These are phyloP conservation scores for Hypomyces perniciosus DNA, from an alignment of 2,329 filamentous ascomycete species.

Conservation along the genomic window DNA sequence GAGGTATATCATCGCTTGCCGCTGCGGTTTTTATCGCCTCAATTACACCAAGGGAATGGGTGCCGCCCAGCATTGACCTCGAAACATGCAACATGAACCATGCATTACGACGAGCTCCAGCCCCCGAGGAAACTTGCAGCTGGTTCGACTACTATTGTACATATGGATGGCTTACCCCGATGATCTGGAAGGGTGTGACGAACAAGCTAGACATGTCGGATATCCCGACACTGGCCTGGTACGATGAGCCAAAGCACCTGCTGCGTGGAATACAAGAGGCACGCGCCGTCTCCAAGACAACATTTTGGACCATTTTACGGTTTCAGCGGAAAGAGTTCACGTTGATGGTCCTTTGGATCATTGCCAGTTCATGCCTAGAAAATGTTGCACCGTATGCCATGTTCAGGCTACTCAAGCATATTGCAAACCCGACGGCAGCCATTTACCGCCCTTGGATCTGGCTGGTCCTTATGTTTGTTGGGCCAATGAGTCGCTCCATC, in stretches of 20 bases:
- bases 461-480: slow-evolving; percentile 47
- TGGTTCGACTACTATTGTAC: slow-evolving; percentile 46
- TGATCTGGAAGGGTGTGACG: slow-evolving; percentile 41
- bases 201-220: slow-evolving; percentile 39
- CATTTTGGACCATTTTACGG: slow-evolving; percentile 38
- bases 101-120: slow-evolving; percentile 29
- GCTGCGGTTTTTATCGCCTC: slow-evolving; percentile 35
- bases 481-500: slow-evolving; percentile 41
- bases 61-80: slow-evolving; percentile 30
- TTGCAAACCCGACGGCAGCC: slow-evolving; percentile 40
- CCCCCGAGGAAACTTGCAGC: slow-evolving; percentile 47
- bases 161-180: slow-evolving; percentile 44
- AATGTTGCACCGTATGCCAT: slow-evolving; percentile 48
- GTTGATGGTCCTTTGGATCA: slow-evolving; percentile 38
- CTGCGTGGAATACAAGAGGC: slow-evolving; percentile 37
- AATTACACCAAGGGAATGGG: slow-evolving; percentile 44
- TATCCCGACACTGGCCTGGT: slow-evolving; percentile 47
- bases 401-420: slow-evolving; percentile 46
- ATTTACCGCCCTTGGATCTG: slow-evolving; percentile 45
- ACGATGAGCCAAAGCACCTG: slow-evolving; percentile 48
- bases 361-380: slow-evolving; percentile 35
- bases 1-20: slow-evolving; percentile 30
- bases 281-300: slow-evolving; percentile 36
- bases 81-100: slow-evolving; percentile 26
- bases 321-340: slow-evolving; percentile 37